Conservation (phyloP, 2,329 filamentous ascomycete genomes). For the Calycina herbarum region DNA sequence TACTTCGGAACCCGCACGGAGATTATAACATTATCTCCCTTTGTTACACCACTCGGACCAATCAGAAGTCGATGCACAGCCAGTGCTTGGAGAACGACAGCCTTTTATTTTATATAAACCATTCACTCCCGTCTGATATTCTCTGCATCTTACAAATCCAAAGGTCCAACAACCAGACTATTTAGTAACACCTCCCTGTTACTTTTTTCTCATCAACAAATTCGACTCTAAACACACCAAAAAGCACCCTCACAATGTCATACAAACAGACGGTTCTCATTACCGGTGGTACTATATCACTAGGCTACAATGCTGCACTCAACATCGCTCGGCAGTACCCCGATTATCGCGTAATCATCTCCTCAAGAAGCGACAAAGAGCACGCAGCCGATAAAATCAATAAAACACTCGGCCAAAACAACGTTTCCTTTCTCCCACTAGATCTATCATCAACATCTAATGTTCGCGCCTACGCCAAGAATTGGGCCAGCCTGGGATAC, state of each 20-base stretch:
- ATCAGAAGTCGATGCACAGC: not conserved
- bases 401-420: slow-evolving; percentile 41
- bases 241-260: slow-evolving; percentile 19
- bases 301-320: slow-evolving; percentile 46
- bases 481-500: slow-evolving; percentile 39
- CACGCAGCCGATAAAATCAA: slow-evolving; percentile 46
- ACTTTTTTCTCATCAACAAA: not conserved
- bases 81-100: not conserved
- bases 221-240: not conserved
- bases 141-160: not conserved
- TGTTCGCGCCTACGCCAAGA: slow-evolving; percentile 44
- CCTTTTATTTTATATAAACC: not conserved
- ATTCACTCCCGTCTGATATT: not conserved
- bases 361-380: slow-evolving; percentile 45
- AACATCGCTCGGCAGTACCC: slow-evolving; percentile 44
- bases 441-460: slow-evolving; percentile 44
- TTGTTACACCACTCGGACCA: not conserved
- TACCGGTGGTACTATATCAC: slow-evolving; percentile 47
- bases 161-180: not conserved
- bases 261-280: slow-evolving; percentile 39
- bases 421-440: slow-evolving; percentile 44
- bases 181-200: not conserved
- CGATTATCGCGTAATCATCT: slow-evolving; percentile 44
- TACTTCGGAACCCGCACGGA: not conserved
- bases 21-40: not conserved